These are phyloP conservation scores for Fistulinella prunicolor DNA, from an alignment of 768 basidiomycete genomes.

Conservation along the genomic window DNA sequence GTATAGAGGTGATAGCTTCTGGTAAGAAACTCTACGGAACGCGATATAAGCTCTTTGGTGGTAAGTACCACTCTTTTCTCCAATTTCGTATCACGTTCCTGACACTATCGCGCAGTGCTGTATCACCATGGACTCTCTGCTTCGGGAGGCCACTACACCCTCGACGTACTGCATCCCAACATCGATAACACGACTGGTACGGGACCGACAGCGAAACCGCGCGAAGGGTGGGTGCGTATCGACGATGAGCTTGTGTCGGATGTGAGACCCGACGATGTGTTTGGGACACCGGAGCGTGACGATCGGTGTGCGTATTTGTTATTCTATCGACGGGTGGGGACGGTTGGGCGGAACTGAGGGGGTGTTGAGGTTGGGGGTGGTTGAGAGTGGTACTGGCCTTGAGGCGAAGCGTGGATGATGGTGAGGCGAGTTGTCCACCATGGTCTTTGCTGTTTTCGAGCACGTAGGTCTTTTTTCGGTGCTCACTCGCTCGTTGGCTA, in stretches of 20 bases:
- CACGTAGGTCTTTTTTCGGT: no score
- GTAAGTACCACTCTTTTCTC: conserved; percentile 37
- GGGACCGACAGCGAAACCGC: conserved; percentile 27
- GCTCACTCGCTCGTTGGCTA: no score
- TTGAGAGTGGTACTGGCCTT: no score
- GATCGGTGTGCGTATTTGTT: conserved; percentile 84
- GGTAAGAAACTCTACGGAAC: conserved; percentile 45
- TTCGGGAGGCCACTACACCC: conserved; percentile 92
- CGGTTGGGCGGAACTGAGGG: conserved; percentile 16
- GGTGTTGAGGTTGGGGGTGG: no score
- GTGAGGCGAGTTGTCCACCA: no score
- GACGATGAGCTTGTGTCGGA: conserved; percentile 89
- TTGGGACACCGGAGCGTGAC: conserved; percentile 45
- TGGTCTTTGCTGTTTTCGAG: no score
- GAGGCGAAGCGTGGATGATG: no score
- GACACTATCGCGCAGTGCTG: conserved; percentile 47
- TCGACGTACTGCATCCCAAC: conserved; percentile 79
- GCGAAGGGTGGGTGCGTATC: conserved; percentile 86
- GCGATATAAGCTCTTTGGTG: conserved; percentile 82
- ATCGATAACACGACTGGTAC: conserved; percentile 40
- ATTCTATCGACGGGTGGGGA: conserved; percentile 69
- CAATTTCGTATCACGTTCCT: neutral
- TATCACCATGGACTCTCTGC: conserved; percentile 94
- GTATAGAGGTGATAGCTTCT: conserved; percentile 59
- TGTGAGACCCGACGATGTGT: conserved; percentile 69